A percentile compares a stretch with the other conserved stretches of the same genome.
These are phyloP conservation scores for Alternaria incomplexa DNA, from an alignment of 2,329 filamentous ascomycete genomes.

Conservation along the genomic window DNA sequence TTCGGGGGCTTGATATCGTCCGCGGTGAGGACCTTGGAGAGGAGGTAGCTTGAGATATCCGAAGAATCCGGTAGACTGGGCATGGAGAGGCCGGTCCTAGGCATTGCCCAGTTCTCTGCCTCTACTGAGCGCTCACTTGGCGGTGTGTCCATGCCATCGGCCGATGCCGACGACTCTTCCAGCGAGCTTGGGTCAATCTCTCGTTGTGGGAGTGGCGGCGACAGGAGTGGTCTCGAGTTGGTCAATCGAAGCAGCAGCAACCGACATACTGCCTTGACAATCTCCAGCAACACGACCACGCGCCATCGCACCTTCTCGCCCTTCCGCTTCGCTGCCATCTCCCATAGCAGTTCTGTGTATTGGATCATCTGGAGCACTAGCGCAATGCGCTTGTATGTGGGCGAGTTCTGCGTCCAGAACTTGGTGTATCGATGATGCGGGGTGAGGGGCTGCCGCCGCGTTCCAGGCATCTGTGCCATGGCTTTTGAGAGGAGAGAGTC, in stretches of 20 bases:
- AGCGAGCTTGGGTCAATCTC: conserved; percentile 73
- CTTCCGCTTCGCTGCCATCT: conserved; percentile 91
- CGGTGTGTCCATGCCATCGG: conserved; percentile 57
- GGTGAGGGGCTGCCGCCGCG: conserved; percentile 59
- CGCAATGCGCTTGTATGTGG: conserved; percentile 80
- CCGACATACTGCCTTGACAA: conserved; percentile 83
- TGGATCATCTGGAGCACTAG: conserved; percentile 86
- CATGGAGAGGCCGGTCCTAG: conserved; percentile 85
- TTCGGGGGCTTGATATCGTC: conserved; percentile 96
- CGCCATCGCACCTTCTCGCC: conserved; percentile 85
- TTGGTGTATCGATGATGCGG: conserved; percentile 69
- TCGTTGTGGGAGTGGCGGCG: conserved; percentile 83
- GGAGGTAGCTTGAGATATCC: conserved; percentile 85
- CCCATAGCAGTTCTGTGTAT: conserved; percentile 95
- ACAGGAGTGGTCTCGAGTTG: conserved; percentile 80
- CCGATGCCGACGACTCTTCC: conserved; percentile 56
- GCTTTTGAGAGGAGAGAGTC: conserved; percentile 79
- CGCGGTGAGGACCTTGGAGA: conserved; percentile 88
- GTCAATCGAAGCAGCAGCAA: conserved; percentile 82
- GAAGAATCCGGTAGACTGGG: conserved; percentile 80
- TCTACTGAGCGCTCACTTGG: conserved; percentile 50
- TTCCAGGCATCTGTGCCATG: conserved; percentile 61
- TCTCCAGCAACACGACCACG: conserved; percentile 82
- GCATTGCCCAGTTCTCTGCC: conserved; percentile 78
- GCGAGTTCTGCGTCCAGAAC: conserved; percentile 66